These are phyloP conservation scores for Colletotrichum eremochloae DNA, from an alignment of 2,329 filamentous ascomycete species.

Conservation along the genomic window DNA sequence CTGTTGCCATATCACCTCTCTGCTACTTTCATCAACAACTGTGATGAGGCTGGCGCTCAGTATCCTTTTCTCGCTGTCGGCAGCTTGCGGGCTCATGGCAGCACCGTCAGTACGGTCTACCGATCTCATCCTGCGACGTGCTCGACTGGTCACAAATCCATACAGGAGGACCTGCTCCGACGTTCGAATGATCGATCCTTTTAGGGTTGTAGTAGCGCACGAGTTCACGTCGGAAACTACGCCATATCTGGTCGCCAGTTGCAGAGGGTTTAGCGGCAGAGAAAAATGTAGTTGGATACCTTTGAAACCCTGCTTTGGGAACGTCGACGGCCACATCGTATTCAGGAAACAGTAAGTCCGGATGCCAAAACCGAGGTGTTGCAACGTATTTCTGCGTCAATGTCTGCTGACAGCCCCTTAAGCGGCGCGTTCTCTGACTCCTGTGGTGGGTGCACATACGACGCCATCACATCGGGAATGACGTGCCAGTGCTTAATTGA, in stretches of 20 bases:
- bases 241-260: constrained; percentile 4
- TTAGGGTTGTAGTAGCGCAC: too few species aligned
- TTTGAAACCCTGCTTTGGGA: neutral
- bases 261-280: neutral
- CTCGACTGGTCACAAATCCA: too few species aligned
- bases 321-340: neutral
- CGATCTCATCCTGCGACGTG: neutral
- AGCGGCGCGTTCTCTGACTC: constrained; percentile 1
- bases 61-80: neutral
- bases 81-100: neutral
- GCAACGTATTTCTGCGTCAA: neutral
- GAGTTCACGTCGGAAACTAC: neutral
- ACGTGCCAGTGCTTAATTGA: neutral
- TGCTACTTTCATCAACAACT: neutral
- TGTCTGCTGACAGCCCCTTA: neutral
- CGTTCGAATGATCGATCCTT: neutral
- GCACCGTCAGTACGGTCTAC: neutral
- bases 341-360: neutral
- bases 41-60: neutral
- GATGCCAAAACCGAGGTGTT: neutral
- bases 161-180: neutral
- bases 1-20: neutral
- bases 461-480: neutral
- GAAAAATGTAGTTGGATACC: constrained; percentile 10
- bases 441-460: neutral